These are phyloP conservation scores for Phaffomyces opuntiae DNA, from an alignment of 805 yeast genomes.

Conservation along the genomic window DNA sequence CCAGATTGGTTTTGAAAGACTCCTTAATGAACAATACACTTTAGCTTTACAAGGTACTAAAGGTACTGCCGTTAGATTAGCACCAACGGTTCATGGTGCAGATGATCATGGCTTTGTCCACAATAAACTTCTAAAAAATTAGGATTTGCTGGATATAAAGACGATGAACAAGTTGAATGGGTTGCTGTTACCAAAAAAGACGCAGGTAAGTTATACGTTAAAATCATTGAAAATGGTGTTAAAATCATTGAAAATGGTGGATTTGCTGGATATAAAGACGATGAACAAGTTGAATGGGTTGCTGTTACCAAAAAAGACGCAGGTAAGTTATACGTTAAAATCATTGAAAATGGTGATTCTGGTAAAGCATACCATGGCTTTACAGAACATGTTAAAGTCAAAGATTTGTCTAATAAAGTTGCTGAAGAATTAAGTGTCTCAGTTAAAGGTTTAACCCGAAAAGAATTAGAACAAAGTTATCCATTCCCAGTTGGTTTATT, in stretches of 20 bases:
- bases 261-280: slow-evolving; percentile 23
- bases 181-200: slow-evolving; percentile 27
- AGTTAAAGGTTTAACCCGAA: slow-evolving; percentile 8
- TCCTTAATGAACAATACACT: slow-evolving; percentile 10
- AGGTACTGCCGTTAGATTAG: slow-evolving; percentile 13
- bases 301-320: slow-evolving; percentile 28
- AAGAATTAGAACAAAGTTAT: neutral
- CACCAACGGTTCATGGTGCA: slow-evolving; percentile 27
- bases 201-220: slow-evolving; percentile 26
- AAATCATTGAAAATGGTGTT: slow-evolving; percentile 23
- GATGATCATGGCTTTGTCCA: slow-evolving; percentile 24
- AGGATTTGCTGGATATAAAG: slow-evolving; percentile 22
- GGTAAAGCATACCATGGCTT: slow-evolving; percentile 22
- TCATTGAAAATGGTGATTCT: slow-evolving; percentile 22
- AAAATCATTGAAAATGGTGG: too few relatives aligned
- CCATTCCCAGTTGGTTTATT: slow-evolving; percentile 1
- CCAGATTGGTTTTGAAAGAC: slow-evolving; percentile 7
- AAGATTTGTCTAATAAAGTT: slow-evolving; percentile 23
- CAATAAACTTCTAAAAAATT: slow-evolving; percentile 23
- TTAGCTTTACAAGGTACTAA: slow-evolving; percentile 22
- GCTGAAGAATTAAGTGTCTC: slow-evolving; percentile 16
- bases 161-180: slow-evolving; percentile 21
- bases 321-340: slow-evolving; percentile 25
- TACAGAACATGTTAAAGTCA: slow-evolving; percentile 20
- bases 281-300: slow-evolving; percentile 20